Base-by-base conservation (phyloP, 805 yeast genomes). In the Saturnispora mendoncae region DNA sequence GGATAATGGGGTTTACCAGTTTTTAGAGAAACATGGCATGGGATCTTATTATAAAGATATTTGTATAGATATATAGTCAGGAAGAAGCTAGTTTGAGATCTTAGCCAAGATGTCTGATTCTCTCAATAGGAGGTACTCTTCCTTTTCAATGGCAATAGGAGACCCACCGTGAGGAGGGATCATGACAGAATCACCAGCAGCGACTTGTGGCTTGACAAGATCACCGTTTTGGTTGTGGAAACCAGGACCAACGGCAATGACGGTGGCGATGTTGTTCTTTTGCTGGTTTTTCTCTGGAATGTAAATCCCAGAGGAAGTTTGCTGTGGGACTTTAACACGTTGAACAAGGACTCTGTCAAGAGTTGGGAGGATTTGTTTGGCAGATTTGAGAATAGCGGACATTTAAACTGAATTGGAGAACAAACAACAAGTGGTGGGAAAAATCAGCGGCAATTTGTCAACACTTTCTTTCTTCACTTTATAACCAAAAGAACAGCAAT, bases 221-320 rank as follows among this genome's bases (percentile, higher is more conserved):
- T 79, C 70, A 50, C 97, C 97, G 44, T 78, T 74, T 45, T 74
- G 67, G 67, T 83, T 82, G 45, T 80, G 67, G 60, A 75, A 72
- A 53, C 98, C 98, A 42, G 97, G 97, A 47, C 98, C 98, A 50
- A 88, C 86, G 45, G 97, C 90, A 50, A 90, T 66, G 39, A 90
- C 97, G 42, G 80, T 79, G 47, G 88, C 98, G 66, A 86, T 84
- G 72, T 84, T 84, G 59, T 87, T 76, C 69, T 90, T 92, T 64
- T 85, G 90, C 55, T 82, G 94, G 72, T 90, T 88, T 74, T 87
- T 87, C 68, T 88, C 97, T 48, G 97, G 97, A 52, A 88, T 81
- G 67, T 78, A 84, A 57, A 88, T 76, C 58, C 97, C 97, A 34
- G 92, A 79, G 44, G 95, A 83, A 46, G 97, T 88, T 71, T 87